phyloP scores from a whole-genome alignment of 75 land plant genomes.

The Ceratopteris richardii region DNA sequence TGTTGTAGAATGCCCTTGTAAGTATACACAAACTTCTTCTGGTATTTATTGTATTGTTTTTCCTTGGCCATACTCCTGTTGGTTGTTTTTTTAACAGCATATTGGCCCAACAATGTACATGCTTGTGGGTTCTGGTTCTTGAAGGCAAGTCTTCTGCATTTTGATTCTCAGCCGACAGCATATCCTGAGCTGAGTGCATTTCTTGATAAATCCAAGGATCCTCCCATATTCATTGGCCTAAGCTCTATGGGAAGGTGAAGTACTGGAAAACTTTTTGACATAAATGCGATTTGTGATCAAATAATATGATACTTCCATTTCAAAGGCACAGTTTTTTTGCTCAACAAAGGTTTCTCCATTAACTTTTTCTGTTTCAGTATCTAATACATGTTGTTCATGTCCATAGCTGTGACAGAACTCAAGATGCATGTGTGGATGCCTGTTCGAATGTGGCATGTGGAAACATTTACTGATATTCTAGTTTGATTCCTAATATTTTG shows the following conservation, averaged over 20 bases:
- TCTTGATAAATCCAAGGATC: neutral
- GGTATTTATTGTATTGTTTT: neutral
- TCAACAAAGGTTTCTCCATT: too few species aligned
- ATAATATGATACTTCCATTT: too few species aligned
- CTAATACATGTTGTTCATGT: too few species aligned
- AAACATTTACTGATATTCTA: too few species aligned
- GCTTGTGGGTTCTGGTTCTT: slow-evolving; percentile 92
- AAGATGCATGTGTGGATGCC: too few species aligned
- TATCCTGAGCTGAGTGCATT: neutral
- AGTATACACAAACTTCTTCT: neutral
- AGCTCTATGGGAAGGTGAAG: slow-evolving; percentile 85
- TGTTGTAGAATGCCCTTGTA: slow-evolving; percentile 91
- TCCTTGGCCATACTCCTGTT: neutral
- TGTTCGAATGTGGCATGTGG: too few species aligned
- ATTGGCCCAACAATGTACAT: slow-evolving; percentile 70
- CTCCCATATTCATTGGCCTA: slow-evolving; percentile 73
- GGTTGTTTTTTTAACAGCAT: slow-evolving; percentile 28
- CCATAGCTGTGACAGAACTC: too few species aligned
- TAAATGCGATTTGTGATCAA: too few species aligned
- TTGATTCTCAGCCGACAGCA: slow-evolving; percentile 13
- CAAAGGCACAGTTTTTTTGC: too few species aligned
- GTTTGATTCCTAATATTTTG: too few species aligned
- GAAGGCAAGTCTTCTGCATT: slow-evolving; percentile 30
- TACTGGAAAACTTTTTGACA: too few species aligned
- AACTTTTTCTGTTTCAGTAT: too few species aligned